Evolutionary conservation across 345 rosid genomes (phyloP), one percentile per base, ranked within the genome.

Genomic region (Tarenaya hassleriana): DNA sequence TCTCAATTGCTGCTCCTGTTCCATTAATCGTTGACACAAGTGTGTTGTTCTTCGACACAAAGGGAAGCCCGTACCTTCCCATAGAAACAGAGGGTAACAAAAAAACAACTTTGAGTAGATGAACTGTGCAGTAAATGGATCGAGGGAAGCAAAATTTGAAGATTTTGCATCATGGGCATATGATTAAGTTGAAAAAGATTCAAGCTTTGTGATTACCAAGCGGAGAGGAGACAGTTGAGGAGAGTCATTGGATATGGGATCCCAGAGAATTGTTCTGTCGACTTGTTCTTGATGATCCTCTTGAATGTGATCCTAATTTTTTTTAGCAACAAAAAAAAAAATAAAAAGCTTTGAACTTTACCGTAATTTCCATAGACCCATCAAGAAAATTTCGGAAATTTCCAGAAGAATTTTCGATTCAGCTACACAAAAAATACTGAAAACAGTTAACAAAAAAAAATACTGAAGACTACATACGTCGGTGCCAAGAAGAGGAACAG

Each of bases 171-270:
- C n/a, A 13, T 37, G 2, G 8, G 15, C 11, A 37, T 10, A 35
- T 7, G 3, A 35, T 35, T 10, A 35, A 35, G n/a, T 9, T 35
- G 40, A 35, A 35, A 35, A 35, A 9, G 40, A n/a, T 35, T 35
- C 2, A 35, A 41, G 47, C n/a, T 11, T 31, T 2, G 18, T 38
- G 59, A 1, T 13, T 68, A 92, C 98, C 98, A 92, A 5, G 97
- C 91, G 13, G 98, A 83, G 51, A 92, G 95, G 60, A 92, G 95
- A 61, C 95, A 85, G 79, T 92, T 92, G 76, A 92, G 94, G 56
- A 92, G 60, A 18, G 98, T 85, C 98, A 92, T 88, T 20, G 77
- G 81, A 50, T 92, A 92, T 3, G 98, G 98, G n/a, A 92, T 70
- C 18, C 98, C 98, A 5, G 98, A 92, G 78, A 88, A 92, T 48